phyloP scores from a whole-genome alignment of 2,329 filamentous ascomycete genomes.

The Orbilia brochopaga region DNA sequence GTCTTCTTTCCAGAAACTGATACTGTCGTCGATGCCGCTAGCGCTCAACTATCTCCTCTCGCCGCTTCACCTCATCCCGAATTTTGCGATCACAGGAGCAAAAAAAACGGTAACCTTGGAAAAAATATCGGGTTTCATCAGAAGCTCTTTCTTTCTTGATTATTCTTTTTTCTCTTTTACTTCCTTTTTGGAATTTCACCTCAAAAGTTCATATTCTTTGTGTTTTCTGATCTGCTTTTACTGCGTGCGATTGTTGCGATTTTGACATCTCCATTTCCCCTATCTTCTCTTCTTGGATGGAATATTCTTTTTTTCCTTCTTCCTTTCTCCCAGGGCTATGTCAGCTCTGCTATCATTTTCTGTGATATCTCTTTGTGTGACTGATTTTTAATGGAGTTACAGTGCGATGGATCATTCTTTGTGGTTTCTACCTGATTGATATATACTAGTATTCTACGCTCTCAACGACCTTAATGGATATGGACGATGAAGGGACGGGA shows the following conservation, averaged over 20 bases:
- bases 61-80: constrained; percentile 6
- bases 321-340: not conserved
- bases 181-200: constrained; percentile 42
- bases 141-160: not conserved
- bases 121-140: constrained; percentile 6
- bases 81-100: constrained; percentile 48
- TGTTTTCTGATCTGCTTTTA: constrained; percentile 20
- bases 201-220: constrained; percentile 13
- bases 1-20: constrained; percentile 7
- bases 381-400: constrained; percentile 41
- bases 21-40: constrained; percentile 8
- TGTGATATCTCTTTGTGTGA: constrained; percentile 9
- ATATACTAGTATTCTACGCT: constrained; percentile 31
- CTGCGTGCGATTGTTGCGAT: constrained; percentile 6
- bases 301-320: constrained; percentile 12
- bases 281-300: constrained; percentile 19
- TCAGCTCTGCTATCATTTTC: constrained; percentile 8
- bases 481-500: constrained; percentile 30
- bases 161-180: constrained; percentile 20
- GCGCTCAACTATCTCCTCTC: constrained; percentile 14
- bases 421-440: constrained; percentile 4
- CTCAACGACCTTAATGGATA: constrained; percentile 47
- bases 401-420: constrained; percentile 23
- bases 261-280: not conserved
- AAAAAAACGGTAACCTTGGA: constrained; percentile 17